Evolutionary conservation across 305 asterid genomes (phyloP), one percentile per base, ranked within the genome.

Genomic region (Rubia occidens): DNA sequence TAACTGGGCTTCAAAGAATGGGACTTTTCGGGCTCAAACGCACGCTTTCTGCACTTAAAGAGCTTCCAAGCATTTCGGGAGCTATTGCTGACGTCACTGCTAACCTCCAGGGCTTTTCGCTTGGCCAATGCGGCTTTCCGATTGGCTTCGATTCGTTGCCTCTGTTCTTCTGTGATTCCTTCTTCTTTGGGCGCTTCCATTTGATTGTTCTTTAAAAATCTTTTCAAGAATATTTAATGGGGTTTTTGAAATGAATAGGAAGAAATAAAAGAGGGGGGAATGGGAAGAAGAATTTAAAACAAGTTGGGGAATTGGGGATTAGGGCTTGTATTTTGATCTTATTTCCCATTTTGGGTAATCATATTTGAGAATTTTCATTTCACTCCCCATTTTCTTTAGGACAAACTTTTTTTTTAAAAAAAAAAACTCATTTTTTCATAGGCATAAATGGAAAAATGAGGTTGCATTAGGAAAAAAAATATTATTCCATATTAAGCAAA

Each of bases 41-140:
- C 78, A 29, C 83, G 67, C 79, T 87, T 90, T 66, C 82, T 86
- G 86, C 97, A 93, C 85, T 88, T 90, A 76, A 81, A 78, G 63
- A 85, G 85, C 60, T 68, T 68, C 88, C 88, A 85, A 49, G 71
- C 58, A 24, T 75, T 72, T 6, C 66, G 72, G 62, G 42, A 10
- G 61, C 26, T 39, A 59, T 35, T 67, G 45, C 39, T 20, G 11
- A n/a, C 29, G 24, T 64, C 67, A 63, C 72, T 60, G 69, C 68
- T 18, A 17, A 70, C 62, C 0, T 82, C 69, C 43, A 77, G 73
- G 60, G 91, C 87, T 83, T 87, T 86, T 72, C 97, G 95, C 83
- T 90, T 93, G 71, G 98, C 95, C 14, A 93, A 71, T 64, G 98
- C 98, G 0, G 92, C 94, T 32, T 83, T 84, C 49, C 95, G 94